phyloP scores from a whole-genome alignment of 768 basidiomycete species.

The Mycena galopus region DNA sequence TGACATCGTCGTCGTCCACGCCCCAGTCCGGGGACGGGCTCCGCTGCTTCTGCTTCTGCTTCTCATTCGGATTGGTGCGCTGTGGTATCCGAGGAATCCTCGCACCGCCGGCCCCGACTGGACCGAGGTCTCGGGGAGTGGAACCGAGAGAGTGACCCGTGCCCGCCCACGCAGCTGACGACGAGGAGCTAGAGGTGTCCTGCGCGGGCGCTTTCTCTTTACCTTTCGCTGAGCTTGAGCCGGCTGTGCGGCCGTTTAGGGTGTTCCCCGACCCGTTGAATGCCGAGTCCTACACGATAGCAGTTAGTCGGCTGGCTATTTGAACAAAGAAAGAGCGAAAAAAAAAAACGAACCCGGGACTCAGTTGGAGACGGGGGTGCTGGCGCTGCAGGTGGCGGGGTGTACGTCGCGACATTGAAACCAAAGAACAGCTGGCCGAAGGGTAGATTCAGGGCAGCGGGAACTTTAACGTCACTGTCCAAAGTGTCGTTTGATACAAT shows the following conservation, averaged over 20 bases:
- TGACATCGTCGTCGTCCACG: slow-evolving; percentile 85
- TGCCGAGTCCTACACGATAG: slow-evolving; percentile 53
- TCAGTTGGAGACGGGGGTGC: slow-evolving; percentile 48
- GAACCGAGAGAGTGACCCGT: slow-evolving; percentile 63
- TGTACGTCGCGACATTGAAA: slow-evolving; percentile 83
- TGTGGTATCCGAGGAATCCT: slow-evolving; percentile 60
- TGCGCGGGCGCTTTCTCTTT: slow-evolving; percentile 65
- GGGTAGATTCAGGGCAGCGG: slow-evolving; percentile 91
- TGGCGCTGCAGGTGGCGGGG: slow-evolving; percentile 57
- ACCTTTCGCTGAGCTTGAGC: slow-evolving; percentile 56
- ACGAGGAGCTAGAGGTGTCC: slow-evolving; percentile 46
- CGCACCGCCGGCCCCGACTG: slow-evolving; percentile 69
- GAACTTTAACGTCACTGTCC: slow-evolving; percentile 82
- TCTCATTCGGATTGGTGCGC: slow-evolving; percentile 51
- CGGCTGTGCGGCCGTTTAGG: slow-evolving; percentile 65
- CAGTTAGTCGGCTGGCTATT: slow-evolving; percentile 18
- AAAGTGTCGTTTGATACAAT: slow-evolving; percentile 87
- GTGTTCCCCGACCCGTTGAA: slow-evolving; percentile 80
- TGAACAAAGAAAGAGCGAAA: neutral
- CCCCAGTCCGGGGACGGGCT: slow-evolving; percentile 87
- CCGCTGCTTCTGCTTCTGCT: slow-evolving; percentile 57
- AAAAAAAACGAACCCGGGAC: slow-evolving; percentile 45
- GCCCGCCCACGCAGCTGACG: slow-evolving; percentile 55
- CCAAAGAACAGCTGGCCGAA: slow-evolving; percentile 98
- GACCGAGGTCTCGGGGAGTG: slow-evolving; percentile 53